These are phyloP conservation scores for Argentina anserina DNA, from an alignment of 306 rosid genomes.

Conservation along the genomic window DNA sequence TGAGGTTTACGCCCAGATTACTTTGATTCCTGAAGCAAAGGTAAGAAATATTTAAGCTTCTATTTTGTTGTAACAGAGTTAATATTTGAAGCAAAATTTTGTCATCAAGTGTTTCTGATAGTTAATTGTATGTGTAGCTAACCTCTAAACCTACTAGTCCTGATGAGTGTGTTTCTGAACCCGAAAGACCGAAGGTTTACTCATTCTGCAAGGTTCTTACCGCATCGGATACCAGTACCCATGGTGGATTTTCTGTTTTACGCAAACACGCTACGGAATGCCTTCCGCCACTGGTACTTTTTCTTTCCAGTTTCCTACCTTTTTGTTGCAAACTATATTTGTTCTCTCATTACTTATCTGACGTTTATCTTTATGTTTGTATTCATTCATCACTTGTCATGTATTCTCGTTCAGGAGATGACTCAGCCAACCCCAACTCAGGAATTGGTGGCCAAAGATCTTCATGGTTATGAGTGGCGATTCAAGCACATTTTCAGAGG, in stretches of 20 bases:
- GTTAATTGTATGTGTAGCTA: conserved; percentile 48
- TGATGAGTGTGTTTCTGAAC: conserved; percentile 43
- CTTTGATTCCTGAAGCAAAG: conserved; percentile 65
- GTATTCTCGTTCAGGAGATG: conserved; percentile 57
- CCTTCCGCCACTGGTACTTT: conserved; percentile 78
- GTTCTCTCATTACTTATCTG: not conserved
- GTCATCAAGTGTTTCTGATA: too few relatives aligned
- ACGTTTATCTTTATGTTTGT: conserved; percentile 12
- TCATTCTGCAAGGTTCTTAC: conserved; percentile 82
- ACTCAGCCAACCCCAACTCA: conserved; percentile 84
- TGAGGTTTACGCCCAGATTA: conserved; percentile 78
- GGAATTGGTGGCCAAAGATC: conserved; percentile 87
- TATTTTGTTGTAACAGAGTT: conserved; percentile 21
- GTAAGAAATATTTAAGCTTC: conserved; percentile 46
- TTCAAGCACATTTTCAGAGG: conserved; percentile 97
- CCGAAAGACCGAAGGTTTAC: conserved; percentile 46
- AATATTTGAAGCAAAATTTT: not conserved
- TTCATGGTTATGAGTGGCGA: conserved; percentile 92
- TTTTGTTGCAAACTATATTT: not conserved
- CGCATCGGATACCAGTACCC: conserved; percentile 95
- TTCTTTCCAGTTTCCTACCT: not conserved
- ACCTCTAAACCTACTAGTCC: conserved; percentile 46
- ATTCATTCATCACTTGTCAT: conserved; percentile 2
- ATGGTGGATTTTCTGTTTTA: conserved; percentile 93
- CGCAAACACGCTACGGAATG: conserved; percentile 93